Base-by-base conservation (phyloP, 202 grass and related monocot species). In the Brachypodium distachyon region DNA sequence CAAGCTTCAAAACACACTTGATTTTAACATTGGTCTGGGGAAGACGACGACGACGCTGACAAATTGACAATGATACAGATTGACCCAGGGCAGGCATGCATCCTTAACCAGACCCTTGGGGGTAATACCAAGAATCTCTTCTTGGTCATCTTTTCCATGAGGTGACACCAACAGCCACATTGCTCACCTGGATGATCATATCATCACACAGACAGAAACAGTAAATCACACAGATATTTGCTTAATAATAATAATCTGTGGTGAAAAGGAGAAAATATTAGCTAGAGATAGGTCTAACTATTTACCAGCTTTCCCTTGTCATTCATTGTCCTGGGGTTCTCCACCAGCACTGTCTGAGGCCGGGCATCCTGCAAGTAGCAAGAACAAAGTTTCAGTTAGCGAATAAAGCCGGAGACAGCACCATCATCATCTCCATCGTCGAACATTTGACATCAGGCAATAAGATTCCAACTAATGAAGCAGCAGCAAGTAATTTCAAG, bases 261-360 rank as follows among this genome's bases (percentile, higher is more conserved):
- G 39, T 16, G 31, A 37, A 57, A 79, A 61, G 2, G 0, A 34
- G 54, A 59, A 13, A 32, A 34, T 42, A 17, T 33, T 38, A 12
- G 8, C 9, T 74, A 36, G 34, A 55, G 17, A 74, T 48, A 7
- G 61, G n/a, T 12, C 7, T 47, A 44, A 18, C 7, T 47, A 44
- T 9, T 78, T 78, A 93, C 90, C 90, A 85, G 87, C 14, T 87
- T 93, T 54, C 90, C 90, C 55, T 73, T 89, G 26, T 82, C 84
- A 79, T 93, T 84, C 38, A 93, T 23, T 9, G 90, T 87, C 87
- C 84, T 93, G 21, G 87, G 90, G 74, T 93, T 93, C 87, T 93
- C 90, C 19, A 93, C 90, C 47, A 93, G 68, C 49, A 93, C 90
- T 21, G 84, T 93, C 46, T 86, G 79, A 37, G 86, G 80, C 67